Base-by-base conservation (phyloP, 176 grass and related monocot genomes). In the Themeda triandra region DNA sequence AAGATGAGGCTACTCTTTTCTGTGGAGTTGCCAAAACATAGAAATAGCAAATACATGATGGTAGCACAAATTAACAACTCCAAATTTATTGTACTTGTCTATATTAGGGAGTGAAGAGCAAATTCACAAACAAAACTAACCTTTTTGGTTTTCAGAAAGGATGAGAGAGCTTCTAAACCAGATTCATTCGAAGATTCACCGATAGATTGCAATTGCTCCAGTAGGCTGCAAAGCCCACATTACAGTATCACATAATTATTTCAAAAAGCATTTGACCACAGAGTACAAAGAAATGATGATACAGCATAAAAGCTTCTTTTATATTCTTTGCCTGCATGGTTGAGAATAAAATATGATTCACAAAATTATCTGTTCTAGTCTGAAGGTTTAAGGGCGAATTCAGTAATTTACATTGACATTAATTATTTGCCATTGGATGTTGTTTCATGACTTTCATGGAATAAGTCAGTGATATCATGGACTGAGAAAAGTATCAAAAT, bases 161-260 rank as follows among this genome's bases (percentile, higher is more conserved):
- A 88, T 76, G 86, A 45, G 48, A 98, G 77, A 83, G 84, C 87
- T 82, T 95, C 78, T 69, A 90, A 64, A 28, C 81, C 90, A 63
- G 88, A 81, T 45, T 95, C 92, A 14, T 87, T 87, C 72, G 95
- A 90, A 83, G 96, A 98, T 85, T 98, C 91, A 72, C 85, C 91
- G 77, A 98, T 93, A 27, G 91, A 92, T 75, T 95, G 89, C 73
- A 95, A 54, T 86, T 98, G 92, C 78, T 98, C 96, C 42, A 85
- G 78, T 25, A 98, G 87, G 69, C 95, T 98, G 83, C 36, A 87
- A 80, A 76, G 81, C 58, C 29, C 31, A 64, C 48, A 40, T 86
- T 83, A 88, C 40, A 4, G 65, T 49, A 27, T 63, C 30, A 72
- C 13, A 82, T 80, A 84, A 69, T 71, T 21, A 59, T 19, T 70